These are phyloP conservation scores for Mycena sanguinolenta DNA, from an alignment of 768 basidiomycete species.

Conservation along the genomic window DNA sequence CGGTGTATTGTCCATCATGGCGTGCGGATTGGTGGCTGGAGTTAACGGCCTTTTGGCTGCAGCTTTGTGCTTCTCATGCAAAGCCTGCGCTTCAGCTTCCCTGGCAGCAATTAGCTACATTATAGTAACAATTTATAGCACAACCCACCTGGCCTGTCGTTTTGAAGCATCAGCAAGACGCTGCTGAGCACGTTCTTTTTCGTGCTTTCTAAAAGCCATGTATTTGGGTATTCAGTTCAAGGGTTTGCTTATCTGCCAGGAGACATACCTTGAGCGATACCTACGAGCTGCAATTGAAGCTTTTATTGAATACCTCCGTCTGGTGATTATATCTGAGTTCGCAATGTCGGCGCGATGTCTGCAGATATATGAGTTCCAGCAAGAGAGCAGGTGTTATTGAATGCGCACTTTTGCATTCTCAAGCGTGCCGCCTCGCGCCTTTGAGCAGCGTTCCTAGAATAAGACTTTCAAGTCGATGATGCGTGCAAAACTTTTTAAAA, in stretches of 20 bases:
- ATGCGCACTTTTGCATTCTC: background rate
- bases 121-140: background rate
- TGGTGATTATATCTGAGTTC: background rate
- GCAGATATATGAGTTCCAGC: background rate
- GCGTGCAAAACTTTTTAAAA: too few relatives aligned
- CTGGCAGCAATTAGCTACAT: background rate
- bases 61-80: background rate
- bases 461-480: too few relatives aligned
- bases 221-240: background rate
- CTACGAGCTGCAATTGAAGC: background rate
- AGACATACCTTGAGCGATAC: background rate
- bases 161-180: background rate
- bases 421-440: background rate
- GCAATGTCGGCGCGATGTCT: background rate
- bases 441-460: background rate
- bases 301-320: background rate
- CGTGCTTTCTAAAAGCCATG: background rate
- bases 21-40: too few relatives aligned
- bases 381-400: background rate
- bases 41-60: too few relatives aligned
- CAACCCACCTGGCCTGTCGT: background rate
- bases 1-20: too few relatives aligned
- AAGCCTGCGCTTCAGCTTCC: background rate
- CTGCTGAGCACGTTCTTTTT: background rate
- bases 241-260: too few relatives aligned